Percentiles rank a stretch among this genome's conserved stretches.
Conservation (phyloP, 352 stramenopile genomes). For the Phytopythium litorale region DNA sequence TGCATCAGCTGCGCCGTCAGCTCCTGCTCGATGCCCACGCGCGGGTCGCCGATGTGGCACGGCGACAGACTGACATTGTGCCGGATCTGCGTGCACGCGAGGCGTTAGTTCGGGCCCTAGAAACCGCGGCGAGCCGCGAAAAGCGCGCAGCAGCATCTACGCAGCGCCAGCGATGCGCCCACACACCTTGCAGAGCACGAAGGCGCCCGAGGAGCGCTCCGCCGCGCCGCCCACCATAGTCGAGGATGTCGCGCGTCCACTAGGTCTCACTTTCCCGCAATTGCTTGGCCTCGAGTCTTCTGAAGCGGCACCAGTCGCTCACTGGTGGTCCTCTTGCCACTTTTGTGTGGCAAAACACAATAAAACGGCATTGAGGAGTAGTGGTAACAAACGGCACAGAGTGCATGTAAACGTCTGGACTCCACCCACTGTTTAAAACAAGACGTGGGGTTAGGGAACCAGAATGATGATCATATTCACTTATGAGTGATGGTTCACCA, state of each 20-base stretch:
- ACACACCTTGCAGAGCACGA: conserved; percentile 55
- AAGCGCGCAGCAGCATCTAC: not conserved
- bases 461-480: too few species aligned
- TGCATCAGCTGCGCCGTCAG: conserved; percentile 73
- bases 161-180: not conserved
- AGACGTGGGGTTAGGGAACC: too few species aligned
- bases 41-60: conserved; percentile 63
- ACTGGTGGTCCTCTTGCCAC: not conserved
- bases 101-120: not conserved
- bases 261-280: not conserved
- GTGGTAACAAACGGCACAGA: too few species aligned
- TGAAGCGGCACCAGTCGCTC: not conserved
- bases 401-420: too few species aligned
- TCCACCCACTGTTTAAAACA: too few species aligned
- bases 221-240: conserved; percentile 3
- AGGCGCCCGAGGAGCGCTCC: conserved; percentile 23
- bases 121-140: not conserved
- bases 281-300: conserved; percentile 1
- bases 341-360: too few species aligned
- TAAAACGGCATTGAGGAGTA: too few species aligned
- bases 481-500: too few species aligned
- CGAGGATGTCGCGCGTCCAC: not conserved
- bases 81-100: conserved; percentile 25
- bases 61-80: conserved; percentile 71
- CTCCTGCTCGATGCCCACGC: conserved; percentile 70